A percentile compares a stretch with the other conserved stretches of the same genome.
phyloP scores from a whole-genome alignment of 2,329 filamentous ascomycete species.

The Talaromyces sp. region DNA sequence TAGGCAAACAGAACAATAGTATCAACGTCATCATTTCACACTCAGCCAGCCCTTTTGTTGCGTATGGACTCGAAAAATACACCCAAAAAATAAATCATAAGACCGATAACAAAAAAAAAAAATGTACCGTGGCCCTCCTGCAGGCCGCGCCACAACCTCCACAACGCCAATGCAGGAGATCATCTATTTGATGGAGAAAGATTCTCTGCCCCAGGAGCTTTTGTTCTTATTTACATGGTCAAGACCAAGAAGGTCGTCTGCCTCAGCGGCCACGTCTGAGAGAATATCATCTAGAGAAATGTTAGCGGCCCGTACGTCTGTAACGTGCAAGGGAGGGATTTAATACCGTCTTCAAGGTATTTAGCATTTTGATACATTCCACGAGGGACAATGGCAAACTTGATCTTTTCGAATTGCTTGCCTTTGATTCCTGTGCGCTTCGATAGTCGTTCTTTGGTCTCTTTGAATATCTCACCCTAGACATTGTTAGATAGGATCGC shows the following conservation, averaged over 20 bases:
- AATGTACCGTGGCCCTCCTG: neutral
- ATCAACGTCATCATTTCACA: neutral
- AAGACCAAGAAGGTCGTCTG: slow-evolving; percentile 68
- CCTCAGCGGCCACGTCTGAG: slow-evolving; percentile 64
- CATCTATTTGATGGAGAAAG: slow-evolving; percentile 58
- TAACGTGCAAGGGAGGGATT: neutral
- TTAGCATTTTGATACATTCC: slow-evolving; percentile 69
- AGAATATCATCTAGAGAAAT: slow-evolving; percentile 40
- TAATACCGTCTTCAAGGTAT: slow-evolving; percentile 83
- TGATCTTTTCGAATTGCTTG: slow-evolving; percentile 98
- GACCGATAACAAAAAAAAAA: neutral
- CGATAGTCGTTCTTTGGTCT: slow-evolving; percentile 91
- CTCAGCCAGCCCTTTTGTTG: neutral
- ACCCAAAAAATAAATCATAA: neutral
- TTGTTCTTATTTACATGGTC: slow-evolving; percentile 61
- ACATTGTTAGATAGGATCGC: slow-evolving; percentile 7
- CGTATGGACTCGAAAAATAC: neutral
- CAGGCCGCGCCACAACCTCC: neutral
- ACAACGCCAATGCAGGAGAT: slow-evolving; percentile 6
- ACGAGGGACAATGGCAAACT: slow-evolving; percentile 77
- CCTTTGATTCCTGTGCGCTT: slow-evolving; percentile 92
- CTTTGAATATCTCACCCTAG: slow-evolving; percentile 77
- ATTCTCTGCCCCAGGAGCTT: slow-evolving; percentile 58
- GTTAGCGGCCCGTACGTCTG: neutral
- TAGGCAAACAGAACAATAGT: neutral